Base-by-base conservation (phyloP, 768 basidiomycete genomes). In the Leccinum olivaceopallidum region DNA sequence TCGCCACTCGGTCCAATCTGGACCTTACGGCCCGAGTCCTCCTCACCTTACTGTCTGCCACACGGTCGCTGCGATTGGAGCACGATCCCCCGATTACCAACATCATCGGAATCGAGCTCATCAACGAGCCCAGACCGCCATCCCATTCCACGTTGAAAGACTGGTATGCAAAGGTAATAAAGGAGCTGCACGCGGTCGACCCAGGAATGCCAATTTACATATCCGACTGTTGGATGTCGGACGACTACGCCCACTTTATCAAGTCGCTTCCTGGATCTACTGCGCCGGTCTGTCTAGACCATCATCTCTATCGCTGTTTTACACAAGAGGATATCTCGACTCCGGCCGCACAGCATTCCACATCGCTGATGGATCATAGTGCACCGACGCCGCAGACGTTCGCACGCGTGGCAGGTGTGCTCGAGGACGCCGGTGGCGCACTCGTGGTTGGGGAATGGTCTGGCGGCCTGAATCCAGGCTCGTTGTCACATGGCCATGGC, bases 251-350 rank as follows among this genome's bases (percentile, higher is more conserved):
- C 16, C 75, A 79, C 9, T 89, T 82, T 66, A 75, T 85, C 66
- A 73, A 73, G 24, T 68, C 75, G 6, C 73, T 76, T 63, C 51
- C 71, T 51, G 10, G 65, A 59, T 30, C 67, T 26, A 57, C 76
- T 59, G 67, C 66, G 16, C 83, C 84, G 30, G 76, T 86, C 20
- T 84, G 88, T 14, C 76, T 93, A 44, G 92, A 94, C 71, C 89
- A 92, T 64, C 92, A 94, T 68, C 80, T 94, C 22, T 94, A 94
- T 68, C 83, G 92, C 26, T 92, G 90, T 72, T 92, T 92, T 71
- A 89, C 89, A 0, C 61, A 70, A 0, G 75, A 75, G 1, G 92
- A 94, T 70, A 81, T 73, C 18, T 60, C 70, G 1, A 85, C 83
- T 4, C 70, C 81, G 7, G 89, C 82, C 0, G 67, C 79, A 4